Percentiles rank a stretch among this genome's conserved stretches.
These are phyloP conservation scores for Leccinum aurantiacum DNA, from an alignment of 768 basidiomycete genomes.

Conservation along the genomic window DNA sequence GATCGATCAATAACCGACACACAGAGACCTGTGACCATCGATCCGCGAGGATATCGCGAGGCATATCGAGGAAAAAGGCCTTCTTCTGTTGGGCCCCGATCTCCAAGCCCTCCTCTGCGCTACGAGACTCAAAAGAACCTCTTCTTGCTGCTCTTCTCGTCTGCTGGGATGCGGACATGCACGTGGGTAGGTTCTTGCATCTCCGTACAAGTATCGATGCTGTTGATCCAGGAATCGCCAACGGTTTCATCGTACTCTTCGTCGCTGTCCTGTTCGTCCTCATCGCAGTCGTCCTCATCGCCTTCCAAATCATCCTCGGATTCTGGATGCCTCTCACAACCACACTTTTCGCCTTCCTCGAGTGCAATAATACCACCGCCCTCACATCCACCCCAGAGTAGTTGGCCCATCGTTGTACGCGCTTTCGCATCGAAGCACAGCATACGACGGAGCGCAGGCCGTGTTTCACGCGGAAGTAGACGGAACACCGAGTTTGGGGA, in stretches of 20 bases:
- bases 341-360: slow-evolving; percentile 49
- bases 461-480: slow-evolving; percentile 88
- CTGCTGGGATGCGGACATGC: slow-evolving; percentile 72
- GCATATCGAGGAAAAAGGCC: slow-evolving; percentile 3
- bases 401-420: slow-evolving; percentile 89
- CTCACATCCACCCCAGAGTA: slow-evolving; percentile 80
- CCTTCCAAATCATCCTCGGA: slow-evolving; percentile 37
- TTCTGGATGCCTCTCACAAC: slow-evolving; percentile 50
- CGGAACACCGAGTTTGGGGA: slow-evolving; percentile 89
- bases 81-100: neutral
- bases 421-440: slow-evolving; percentile 84
- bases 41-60: slow-evolving; percentile 16
- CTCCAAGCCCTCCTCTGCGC: neutral
- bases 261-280: slow-evolving; percentile 14
- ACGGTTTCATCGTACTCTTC: slow-evolving; percentile 64
- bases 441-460: slow-evolving; percentile 90
- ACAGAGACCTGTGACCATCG: slow-evolving; percentile 6
- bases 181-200: slow-evolving; percentile 52
- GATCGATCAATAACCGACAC: slow-evolving; percentile 13
- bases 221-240: slow-evolving; percentile 87
- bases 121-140: slow-evolving; percentile 58
- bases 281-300: slow-evolving; percentile 39
- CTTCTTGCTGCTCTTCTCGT: slow-evolving; percentile 73
- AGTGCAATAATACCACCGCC: slow-evolving; percentile 61
- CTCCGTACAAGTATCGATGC: slow-evolving; percentile 65